Evolutionary conservation across 148 eudicot genomes (phyloP), one percentile per base, ranked within the genome.

Genomic region (Rhododendron ovatum): DNA sequence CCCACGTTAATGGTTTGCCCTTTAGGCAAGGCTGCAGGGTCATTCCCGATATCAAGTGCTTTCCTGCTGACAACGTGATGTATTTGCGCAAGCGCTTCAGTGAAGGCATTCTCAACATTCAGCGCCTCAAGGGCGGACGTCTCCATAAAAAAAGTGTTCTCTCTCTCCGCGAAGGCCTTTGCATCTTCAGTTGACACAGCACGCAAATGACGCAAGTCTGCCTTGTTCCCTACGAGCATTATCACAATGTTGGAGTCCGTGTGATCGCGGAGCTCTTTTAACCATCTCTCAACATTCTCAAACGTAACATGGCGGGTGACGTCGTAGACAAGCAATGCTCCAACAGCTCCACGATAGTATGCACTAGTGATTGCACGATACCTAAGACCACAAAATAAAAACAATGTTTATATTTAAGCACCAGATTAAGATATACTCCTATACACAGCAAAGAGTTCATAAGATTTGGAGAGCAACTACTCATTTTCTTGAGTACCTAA

Each of bases 301-400:
- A 90, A 92, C 1, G 92, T 89, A 41, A 92, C 87, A 78, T 90
- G 92, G 69, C 92, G 86, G 45, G 93, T 91, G 59, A 88, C 89
- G 24, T 91, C 93, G 28, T 91, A 90, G 20, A 91, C 93, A 35
- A 91, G 87, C 77, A 91, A 74, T 35, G 93, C 93, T 81, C 91
- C 93, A 55, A 91, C 92, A 22, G 91, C 93, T 59, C 92, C 93
- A 80, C 92, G 90, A 85, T 91, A 91, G 86, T 90, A 91, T 67
- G 93, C 93, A 73, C 93, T 91, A 35, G 92, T 91, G 85, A 91
- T 90, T 48, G 93, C 92, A 83, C 92, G 92, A 86, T 91, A 91
- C 84, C 93, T 91, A 79, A 45, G 45, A 12, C 79, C 65, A 59
- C 65, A 59, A 22, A 59, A 50, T 10, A 4, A 55, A 83, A 33